Base-by-base conservation (phyloP, 1,284 basidiomycete species). In the Wolfiporia cocos region DNA sequence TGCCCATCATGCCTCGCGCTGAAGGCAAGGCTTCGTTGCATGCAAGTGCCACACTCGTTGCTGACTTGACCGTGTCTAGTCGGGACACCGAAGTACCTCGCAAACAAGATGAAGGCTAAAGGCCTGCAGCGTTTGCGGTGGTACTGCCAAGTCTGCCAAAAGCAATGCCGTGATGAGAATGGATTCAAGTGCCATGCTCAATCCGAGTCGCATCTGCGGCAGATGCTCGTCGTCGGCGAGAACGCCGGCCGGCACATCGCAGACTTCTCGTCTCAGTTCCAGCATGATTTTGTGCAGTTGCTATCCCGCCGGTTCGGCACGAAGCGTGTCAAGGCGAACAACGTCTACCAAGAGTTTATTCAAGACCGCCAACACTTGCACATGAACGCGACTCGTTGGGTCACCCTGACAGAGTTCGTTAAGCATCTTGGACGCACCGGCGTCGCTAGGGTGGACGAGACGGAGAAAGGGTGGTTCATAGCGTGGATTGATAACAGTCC, bases 331-430 rank as follows among this genome's bases (percentile, higher is more conserved):
- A 78, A 83, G 50, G 92, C 92, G 29, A 99, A 99, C 61, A 84
- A 82, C 39, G 95, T 99, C 14, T 99, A 99, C 60, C 94, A 99
- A 66, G 96, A 99, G 64, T 94, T 91, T 67, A 99, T 99, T 53
- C 79, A 90, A 47, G 95, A 98, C 67, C 94, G 95, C 65, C 65
- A 76, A 39, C 96, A 99, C 64, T 71, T 94, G 19, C 96, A 99
- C 69, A 99, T 99, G 96, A 99, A 99, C 66, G 73, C 94, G 4
- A 99, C 96, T 9, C 81, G 91, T 47, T 99, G 96, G 94, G 90
- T 96, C 19, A 96, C 95, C 9, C 74, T 99, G 47, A 89, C 89
- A 10, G 95, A 96, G 57, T 99, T 99, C 55, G 74, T 82, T 56
- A 93, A 95, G 64, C 81, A 94, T 56, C 74, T 99, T 22, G 94